These are phyloP conservation scores for Oropetium thomaeum DNA, from an alignment of 176 grass and related monocot genomes.

Conservation along the genomic window DNA sequence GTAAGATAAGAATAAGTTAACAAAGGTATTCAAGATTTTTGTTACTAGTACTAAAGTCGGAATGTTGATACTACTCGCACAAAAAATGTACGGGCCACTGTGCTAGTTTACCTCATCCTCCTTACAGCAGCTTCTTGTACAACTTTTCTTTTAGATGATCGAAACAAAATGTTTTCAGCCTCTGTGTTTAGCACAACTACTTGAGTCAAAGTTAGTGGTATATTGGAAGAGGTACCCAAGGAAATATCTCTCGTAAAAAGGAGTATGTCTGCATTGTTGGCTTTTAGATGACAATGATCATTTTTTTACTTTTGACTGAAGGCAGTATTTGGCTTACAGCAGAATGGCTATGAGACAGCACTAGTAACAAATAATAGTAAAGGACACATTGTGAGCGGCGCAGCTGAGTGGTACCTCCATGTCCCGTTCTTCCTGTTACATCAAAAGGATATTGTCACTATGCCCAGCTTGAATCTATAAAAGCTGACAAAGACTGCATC, in stretches of 20 bases:
- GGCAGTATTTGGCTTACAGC: constrained; percentile 7
- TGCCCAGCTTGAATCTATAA: constrained; percentile 28
- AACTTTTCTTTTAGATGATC: too few relatives aligned
- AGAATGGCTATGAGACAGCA: background rate
- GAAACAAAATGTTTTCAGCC: too few relatives aligned
- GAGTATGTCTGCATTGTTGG: background rate
- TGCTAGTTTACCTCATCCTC: too few relatives aligned
- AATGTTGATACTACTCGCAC: too few relatives aligned
- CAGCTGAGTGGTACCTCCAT: constrained; percentile 6
- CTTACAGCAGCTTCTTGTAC: background rate
- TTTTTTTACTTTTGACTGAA: background rate
- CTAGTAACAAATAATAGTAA: background rate
- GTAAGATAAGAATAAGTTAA: too few relatives aligned
- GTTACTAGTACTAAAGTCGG: too few relatives aligned
- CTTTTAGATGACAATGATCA: background rate
- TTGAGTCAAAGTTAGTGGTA: background rate
- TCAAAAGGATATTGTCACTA: constrained; percentile 26
- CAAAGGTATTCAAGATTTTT: too few relatives aligned
- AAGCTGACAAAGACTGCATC: constrained; percentile 25
- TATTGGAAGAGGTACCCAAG: background rate
- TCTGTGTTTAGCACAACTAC: too few relatives aligned
- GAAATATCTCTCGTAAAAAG: background rate
- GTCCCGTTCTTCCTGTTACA: constrained; percentile 26
- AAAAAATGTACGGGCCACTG: too few relatives aligned
- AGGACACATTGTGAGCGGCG: background rate